A percentile compares a stretch with the other conserved stretches of the same genome.
Evolutionary conservation across 176 grass and related monocot genomes (phyloP).

Genomic region (Pharus latifolius): DNA sequence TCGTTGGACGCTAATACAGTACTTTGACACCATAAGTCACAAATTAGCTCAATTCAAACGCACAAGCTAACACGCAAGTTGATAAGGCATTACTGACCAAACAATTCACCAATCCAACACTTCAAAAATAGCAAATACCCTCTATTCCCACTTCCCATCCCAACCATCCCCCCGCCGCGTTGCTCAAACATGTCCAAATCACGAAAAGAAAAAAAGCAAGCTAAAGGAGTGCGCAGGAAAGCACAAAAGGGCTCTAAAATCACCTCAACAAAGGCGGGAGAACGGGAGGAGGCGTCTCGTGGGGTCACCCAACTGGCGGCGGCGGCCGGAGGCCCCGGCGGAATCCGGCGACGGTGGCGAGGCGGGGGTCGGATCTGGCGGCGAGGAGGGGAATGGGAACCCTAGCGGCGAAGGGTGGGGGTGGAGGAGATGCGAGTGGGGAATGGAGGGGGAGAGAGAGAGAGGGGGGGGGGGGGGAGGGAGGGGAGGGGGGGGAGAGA

Average conservation of each 20-base stretch:
- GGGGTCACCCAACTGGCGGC: constrained; percentile 11
- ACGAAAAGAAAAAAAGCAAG: too few species aligned
- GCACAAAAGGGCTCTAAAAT: constrained; percentile 17
- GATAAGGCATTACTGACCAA: constrained; percentile 4
- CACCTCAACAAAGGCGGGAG: constrained; percentile 18
- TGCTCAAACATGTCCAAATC: too few species aligned
- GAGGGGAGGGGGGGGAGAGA: constrained; percentile 12
- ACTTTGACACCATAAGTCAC: not conserved
- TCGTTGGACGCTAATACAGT: too few species aligned
- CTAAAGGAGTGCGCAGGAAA: not conserved
- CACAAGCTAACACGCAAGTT: not conserved
- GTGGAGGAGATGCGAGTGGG: not conserved
- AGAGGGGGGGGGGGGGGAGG: not conserved
- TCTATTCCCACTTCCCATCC: too few species aligned
- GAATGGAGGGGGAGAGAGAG: too few species aligned
- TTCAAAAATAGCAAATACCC: constrained; percentile 15
- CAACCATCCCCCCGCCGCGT: too few species aligned
- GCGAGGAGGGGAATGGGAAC: constrained; percentile 14
- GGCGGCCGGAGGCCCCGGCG: not conserved
- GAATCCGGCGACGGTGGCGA: constrained; percentile 8
- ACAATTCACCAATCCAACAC: too few species aligned
- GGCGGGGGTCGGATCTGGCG: constrained; percentile 32
- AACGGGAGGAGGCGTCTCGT: not conserved
- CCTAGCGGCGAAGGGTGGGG: constrained; percentile 8
- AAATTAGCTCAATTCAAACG: not conserved